A percentile compares a stretch with the other conserved stretches of the same genome.
Evolutionary conservation across 2,329 filamentous ascomycete genomes (phyloP).

Genomic region (Claviceps humidiphila): DNA sequence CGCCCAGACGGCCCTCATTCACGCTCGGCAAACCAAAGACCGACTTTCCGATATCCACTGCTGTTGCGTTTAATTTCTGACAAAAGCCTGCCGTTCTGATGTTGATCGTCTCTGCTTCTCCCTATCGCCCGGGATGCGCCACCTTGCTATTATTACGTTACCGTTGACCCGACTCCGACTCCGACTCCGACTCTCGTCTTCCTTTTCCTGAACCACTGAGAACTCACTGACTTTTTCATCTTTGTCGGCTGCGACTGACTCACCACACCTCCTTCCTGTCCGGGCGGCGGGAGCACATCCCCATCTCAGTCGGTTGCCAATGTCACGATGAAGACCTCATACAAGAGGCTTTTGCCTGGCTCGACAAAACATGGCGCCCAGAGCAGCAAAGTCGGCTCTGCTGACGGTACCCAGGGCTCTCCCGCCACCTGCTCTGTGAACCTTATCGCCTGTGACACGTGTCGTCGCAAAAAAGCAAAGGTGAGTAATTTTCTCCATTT

Average conservation of each 20-base stretch:
- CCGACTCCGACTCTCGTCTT: not conserved
- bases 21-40: too few relatives aligned
- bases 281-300: not conserved
- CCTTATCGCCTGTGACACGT: slow-evolving; percentile 2
- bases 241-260: not conserved
- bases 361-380: not conserved
- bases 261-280: not conserved
- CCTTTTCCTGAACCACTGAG: not conserved
- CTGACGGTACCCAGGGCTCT: not conserved
- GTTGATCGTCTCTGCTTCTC: not conserved
- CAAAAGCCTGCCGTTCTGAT: not conserved
- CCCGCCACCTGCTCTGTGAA: slow-evolving; percentile 1
- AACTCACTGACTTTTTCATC: not conserved
- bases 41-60: not conserved
- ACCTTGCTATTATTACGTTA: not conserved
- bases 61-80: not conserved
- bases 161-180: not conserved
- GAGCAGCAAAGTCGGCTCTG: not conserved
- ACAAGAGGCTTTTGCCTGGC: slow-evolving; percentile 1
- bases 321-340: not conserved
- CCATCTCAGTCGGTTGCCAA: not conserved
- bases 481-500: not conserved
- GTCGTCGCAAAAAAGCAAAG: slow-evolving; percentile 2
- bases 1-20: not conserved
- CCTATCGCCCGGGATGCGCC: not conserved